Evolutionary conservation across 164 flowering plant genomes (phyloP).

Genomic region (grape (Vitis vinifera)): ASM3070453v1 NC_081810.1:20778001-20778500

Average conservation of each 20-base stretch:
- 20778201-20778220: constrained; percentile 47
- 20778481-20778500: constrained; percentile 42
- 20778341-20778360: constrained; percentile 31
- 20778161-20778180: constrained; percentile 51
- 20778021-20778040: neutral
- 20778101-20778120: constrained; percentile 35
- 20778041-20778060: neutral
- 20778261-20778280: constrained; percentile 50
- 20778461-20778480: constrained; percentile 35
- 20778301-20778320: constrained; percentile 43
- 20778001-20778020: too few relatives aligned
- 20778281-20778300: constrained; percentile 46
- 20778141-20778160: constrained; percentile 51
- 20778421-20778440: neutral
- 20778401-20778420: neutral
- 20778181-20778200: constrained; percentile 43
- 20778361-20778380: neutral
- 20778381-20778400: neutral
- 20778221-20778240: constrained; percentile 50
- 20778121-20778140: constrained; percentile 42
- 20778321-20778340: constrained; percentile 46
- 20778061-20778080: constrained; percentile 35
- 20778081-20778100: constrained; percentile 46
- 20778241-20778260: constrained; percentile 43
- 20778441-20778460: constrained; percentile 25